phyloP scores from a whole-genome alignment of 2,329 filamentous ascomycete species.

The Pseudocercospora vitis region DNA sequence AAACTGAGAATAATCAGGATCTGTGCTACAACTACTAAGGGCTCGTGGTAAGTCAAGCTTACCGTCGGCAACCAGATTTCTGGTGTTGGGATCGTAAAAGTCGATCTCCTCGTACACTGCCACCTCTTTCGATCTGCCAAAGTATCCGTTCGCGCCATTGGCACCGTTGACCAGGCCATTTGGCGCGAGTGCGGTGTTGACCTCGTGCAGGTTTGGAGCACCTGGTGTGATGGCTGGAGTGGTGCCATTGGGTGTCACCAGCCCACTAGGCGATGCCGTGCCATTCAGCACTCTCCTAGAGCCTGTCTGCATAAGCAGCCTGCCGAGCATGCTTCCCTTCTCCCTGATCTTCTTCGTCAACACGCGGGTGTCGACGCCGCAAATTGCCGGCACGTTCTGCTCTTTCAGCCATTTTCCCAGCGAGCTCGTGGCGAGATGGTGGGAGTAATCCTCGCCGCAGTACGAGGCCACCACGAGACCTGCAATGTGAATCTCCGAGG shows the following conservation, averaged over 20 bases:
- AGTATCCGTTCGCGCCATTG: constrained; percentile 39
- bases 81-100: constrained; percentile 88
- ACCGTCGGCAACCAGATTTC: constrained; percentile 95
- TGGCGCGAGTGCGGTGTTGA: constrained; percentile 27
- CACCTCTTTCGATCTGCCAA: constrained; percentile 36
- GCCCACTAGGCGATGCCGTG: constrained; percentile 26
- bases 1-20: constrained; percentile 63
- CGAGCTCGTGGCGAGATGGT: constrained; percentile 87
- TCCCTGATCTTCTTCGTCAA: constrained; percentile 92
- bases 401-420: constrained; percentile 95
- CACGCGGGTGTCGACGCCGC: constrained; percentile 89
- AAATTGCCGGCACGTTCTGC: constrained; percentile 89
- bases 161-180: constrained; percentile 33
- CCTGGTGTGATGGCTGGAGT: constrained; percentile 44
- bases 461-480: constrained; percentile 90
- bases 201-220: constrained; percentile 31
- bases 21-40: constrained; percentile 29
- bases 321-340: constrained; percentile 93
- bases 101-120: constrained; percentile 71
- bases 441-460: constrained; percentile 90
- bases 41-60: constrained; percentile 45
- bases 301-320: constrained; percentile 72
- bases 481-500: constrained; percentile 87
- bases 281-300: constrained; percentile 41
- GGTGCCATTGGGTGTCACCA: constrained; percentile 34